A percentile compares a stretch with the other conserved stretches of the same genome.
These are phyloP conservation scores for Apiosordaria backusii DNA, from an alignment of 495 filamentous ascomycete genomes.

Conservation along the genomic window DNA sequence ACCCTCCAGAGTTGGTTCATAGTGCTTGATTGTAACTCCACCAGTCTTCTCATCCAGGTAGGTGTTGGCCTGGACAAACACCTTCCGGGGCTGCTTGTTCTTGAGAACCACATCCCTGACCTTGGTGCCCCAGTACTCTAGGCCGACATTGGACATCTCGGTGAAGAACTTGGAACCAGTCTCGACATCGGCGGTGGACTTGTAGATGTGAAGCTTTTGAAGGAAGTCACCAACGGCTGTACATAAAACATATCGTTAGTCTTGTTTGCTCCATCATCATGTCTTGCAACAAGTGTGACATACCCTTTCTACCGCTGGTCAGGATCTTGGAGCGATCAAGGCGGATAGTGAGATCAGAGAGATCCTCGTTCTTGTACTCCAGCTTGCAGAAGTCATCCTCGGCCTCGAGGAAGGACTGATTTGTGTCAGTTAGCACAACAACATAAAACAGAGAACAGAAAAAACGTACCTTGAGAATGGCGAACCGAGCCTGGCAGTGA, in stretches of 20 bases:
- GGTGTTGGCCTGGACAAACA: slow-evolving; percentile 95
- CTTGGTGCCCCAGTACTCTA: slow-evolving; percentile 73
- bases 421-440: slow-evolving; percentile 7
- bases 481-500: slow-evolving; percentile 92
- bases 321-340: slow-evolving; percentile 84
- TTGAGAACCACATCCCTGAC: slow-evolving; percentile 74
- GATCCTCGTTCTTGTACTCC: slow-evolving; percentile 66
- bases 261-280: too few relatives aligned
- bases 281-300: slow-evolving; percentile 5
- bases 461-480: slow-evolving; percentile 59
- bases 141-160: slow-evolving; percentile 73
- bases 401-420: slow-evolving; percentile 78
- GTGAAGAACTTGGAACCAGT: slow-evolving; percentile 72
- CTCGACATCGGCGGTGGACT: slow-evolving; percentile 81
- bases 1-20: slow-evolving; percentile 79
- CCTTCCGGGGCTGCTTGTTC: slow-evolving; percentile 89
- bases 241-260: slow-evolving; percentile 27
- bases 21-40: slow-evolving; percentile 77
- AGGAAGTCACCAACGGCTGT: slow-evolving; percentile 84
- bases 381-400: slow-evolving; percentile 80
- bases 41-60: slow-evolving; percentile 61
- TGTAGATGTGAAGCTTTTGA: slow-evolving; percentile 89
- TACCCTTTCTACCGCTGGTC: slow-evolving; percentile 51
- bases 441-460: background rate
- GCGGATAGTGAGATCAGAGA: slow-evolving; percentile 73